Evolutionary conservation across 106 monocot genomes (phyloP).

Genomic region (Dendrobium chrysotoxum): DNA sequence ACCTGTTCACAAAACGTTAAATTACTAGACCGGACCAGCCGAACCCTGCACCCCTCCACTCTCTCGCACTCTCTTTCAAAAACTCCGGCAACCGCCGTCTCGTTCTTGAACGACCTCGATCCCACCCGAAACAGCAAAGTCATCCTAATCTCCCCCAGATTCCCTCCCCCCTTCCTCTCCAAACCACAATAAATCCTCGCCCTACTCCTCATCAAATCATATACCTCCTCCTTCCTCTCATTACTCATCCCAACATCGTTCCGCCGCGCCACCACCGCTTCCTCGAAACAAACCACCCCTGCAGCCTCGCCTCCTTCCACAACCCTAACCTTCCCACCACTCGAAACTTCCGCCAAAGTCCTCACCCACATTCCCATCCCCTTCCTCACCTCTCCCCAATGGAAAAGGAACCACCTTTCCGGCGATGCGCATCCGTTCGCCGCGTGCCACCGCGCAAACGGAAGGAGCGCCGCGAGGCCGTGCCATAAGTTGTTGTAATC

Average conservation of each 20-base stretch:
- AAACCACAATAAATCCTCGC: conserved; percentile 53
- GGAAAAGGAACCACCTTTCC: conserved; percentile 37
- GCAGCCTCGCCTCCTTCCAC: not conserved
- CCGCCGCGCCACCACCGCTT: conserved; percentile 67
- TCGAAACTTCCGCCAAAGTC: conserved; percentile 18
- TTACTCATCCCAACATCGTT: conserved; percentile 35
- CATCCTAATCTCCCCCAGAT: conserved; percentile 15
- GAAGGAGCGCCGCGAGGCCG: conserved; percentile 24
- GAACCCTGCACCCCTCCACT: conserved; percentile 39
- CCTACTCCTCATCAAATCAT: conserved; percentile 63
- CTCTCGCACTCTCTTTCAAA: conserved; percentile 48
- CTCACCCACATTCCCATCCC: conserved; percentile 25
- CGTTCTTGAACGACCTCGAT: conserved; percentile 59
- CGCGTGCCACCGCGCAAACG: conserved; percentile 32
- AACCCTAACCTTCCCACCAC: conserved; percentile 10
- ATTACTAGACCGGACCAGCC: conserved; percentile 29
- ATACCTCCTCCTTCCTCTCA: conserved; percentile 23
- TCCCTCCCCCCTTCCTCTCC: not conserved
- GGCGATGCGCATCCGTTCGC: conserved; percentile 22
- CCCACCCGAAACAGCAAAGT: conserved; percentile 47
- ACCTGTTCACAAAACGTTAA: conserved; percentile 83
- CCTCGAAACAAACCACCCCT: conserved; percentile 36
- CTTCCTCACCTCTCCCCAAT: conserved; percentile 33
- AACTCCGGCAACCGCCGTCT: conserved; percentile 36
- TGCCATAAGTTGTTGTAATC: conserved; percentile 42